phyloP scores from a whole-genome alignment of 768 basidiomycete species.

The Cantharellus cinnabarinus region DNA sequence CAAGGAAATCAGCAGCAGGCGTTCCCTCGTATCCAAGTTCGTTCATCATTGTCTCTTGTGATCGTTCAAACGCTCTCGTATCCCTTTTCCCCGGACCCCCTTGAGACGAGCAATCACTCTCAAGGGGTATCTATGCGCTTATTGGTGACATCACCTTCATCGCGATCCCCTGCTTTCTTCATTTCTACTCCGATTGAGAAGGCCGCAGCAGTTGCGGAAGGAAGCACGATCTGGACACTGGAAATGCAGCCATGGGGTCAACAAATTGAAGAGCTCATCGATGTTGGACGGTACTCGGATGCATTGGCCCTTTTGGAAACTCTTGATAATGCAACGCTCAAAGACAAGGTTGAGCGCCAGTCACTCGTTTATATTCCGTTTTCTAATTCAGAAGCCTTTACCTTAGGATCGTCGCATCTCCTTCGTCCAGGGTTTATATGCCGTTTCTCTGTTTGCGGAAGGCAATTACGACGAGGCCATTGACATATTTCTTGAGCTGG shows the following conservation, averaged over 20 bases:
- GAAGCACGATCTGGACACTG: constrained; percentile 62
- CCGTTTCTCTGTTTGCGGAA: constrained; percentile 53
- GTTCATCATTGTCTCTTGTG: constrained; percentile 45
- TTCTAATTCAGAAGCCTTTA: not conserved
- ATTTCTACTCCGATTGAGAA: constrained; percentile 61
- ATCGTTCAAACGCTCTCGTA: constrained; percentile 42
- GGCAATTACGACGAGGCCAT: constrained; percentile 60
- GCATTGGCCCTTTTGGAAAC: constrained; percentile 61
- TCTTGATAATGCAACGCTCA: constrained; percentile 35
- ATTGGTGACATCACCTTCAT: constrained; percentile 32
- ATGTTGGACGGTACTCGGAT: constrained; percentile 45
- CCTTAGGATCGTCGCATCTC: constrained; percentile 34
- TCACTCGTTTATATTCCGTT: not conserved
- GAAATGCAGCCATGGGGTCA: constrained; percentile 51
- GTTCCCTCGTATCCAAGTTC: constrained; percentile 38
- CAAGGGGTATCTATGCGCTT: constrained; percentile 29
- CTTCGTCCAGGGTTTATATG: constrained; percentile 50
- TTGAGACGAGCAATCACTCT: constrained; percentile 4
- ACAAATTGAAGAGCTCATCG: constrained; percentile 70
- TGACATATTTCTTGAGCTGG: constrained; percentile 68
- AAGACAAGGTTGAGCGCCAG: constrained; percentile 36
- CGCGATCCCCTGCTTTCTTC: constrained; percentile 36
- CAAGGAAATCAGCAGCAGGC: not conserved
- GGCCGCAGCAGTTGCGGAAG: constrained; percentile 39
- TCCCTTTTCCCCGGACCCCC: constrained; percentile 25